Conservation (phyloP, 1,284 basidiomycete species). For the Heimioporus punctisporus region DNA sequence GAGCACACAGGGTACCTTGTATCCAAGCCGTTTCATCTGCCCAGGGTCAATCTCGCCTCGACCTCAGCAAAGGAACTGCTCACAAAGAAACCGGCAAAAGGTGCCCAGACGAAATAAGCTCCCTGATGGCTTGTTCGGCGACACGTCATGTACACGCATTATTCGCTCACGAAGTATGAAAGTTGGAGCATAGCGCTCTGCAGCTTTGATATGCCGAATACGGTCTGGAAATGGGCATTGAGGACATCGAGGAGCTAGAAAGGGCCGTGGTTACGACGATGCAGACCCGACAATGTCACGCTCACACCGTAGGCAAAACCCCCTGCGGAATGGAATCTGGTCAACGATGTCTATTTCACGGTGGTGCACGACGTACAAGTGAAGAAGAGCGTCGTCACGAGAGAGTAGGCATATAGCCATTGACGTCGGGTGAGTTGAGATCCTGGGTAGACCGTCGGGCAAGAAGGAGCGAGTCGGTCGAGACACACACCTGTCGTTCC, state of each 20-base stretch:
- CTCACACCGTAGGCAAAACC: constrained; percentile 76
- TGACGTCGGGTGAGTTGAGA: constrained; percentile 46
- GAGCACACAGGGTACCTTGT: constrained; percentile 49
- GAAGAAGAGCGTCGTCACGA: constrained; percentile 83
- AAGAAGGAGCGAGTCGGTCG: no score
- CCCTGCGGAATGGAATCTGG: constrained; percentile 38
- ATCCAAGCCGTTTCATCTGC: constrained; percentile 60
- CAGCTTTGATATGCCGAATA: constrained; percentile 73
- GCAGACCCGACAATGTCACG: background rate
- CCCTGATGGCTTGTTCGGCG: constrained; percentile 37
- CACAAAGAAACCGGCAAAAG: constrained; percentile 59
- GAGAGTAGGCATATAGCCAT: constrained; percentile 63
- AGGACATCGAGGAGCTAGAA: constrained; percentile 80
- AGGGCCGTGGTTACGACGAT: background rate
- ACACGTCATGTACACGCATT: background rate
- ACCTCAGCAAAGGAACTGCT: constrained; percentile 16
- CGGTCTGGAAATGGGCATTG: constrained; percentile 79
- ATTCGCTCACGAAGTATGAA: constrained; percentile 69
- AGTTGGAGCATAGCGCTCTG: constrained; percentile 86
- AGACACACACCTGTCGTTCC: constrained; percentile 43
- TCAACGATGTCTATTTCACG: background rate
- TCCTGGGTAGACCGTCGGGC: constrained; percentile 32
- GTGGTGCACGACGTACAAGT: constrained; percentile 53
- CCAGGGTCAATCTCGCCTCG: constrained; percentile 11
- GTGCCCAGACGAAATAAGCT: constrained; percentile 69